Percentiles rank a stretch among this genome's conserved stretches.
These are phyloP conservation scores for Filosporella fistucella DNA, from an alignment of 495 filamentous ascomycete species.

Conservation along the genomic window DNA sequence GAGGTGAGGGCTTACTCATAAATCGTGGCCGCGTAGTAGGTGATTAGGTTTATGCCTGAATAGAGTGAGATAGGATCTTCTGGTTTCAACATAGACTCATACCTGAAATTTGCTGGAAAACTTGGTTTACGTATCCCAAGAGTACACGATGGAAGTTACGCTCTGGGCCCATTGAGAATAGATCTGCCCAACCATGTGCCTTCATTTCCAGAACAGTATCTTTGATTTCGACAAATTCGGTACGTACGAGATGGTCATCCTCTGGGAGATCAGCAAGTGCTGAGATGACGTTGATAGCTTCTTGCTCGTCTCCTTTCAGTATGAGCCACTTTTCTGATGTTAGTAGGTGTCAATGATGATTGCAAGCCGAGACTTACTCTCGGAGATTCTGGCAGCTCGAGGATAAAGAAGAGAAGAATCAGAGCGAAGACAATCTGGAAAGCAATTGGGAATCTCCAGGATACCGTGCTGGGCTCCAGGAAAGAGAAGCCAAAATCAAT, in stretches of 20 bases:
- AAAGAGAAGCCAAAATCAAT: slow-evolving; percentile 68
- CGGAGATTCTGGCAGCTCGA: neutral
- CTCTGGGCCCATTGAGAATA: slow-evolving; percentile 68
- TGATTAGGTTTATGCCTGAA: slow-evolving; percentile 77
- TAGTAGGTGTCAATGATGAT: neutral
- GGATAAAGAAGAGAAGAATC: slow-evolving; percentile 9
- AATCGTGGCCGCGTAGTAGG: slow-evolving; percentile 67
- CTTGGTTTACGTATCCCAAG: slow-evolving; percentile 55
- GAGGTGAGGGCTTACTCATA: too few relatives aligned
- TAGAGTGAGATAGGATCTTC: too few relatives aligned
- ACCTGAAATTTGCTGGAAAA: slow-evolving; percentile 68
- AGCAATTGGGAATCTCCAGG: slow-evolving; percentile 41
- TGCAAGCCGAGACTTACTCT: neutral
- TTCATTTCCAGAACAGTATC: slow-evolving; percentile 30
- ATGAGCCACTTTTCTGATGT: slow-evolving; percentile 74
- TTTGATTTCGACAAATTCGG: slow-evolving; percentile 69
- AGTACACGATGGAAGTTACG: slow-evolving; percentile 70
- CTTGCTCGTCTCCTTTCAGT: slow-evolving; percentile 60
- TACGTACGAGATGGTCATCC: slow-evolving; percentile 51
- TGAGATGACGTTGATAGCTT: slow-evolving; percentile 58
- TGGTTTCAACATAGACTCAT: too few relatives aligned
- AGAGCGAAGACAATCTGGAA: slow-evolving; percentile 2
- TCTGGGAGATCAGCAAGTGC: slow-evolving; percentile 48
- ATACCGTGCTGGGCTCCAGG: slow-evolving; percentile 53
- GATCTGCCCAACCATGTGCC: slow-evolving; percentile 58